Evolutionary conservation across 129 eudicot species (phyloP).

Genomic region (Scalesia atractyloides): DNA sequence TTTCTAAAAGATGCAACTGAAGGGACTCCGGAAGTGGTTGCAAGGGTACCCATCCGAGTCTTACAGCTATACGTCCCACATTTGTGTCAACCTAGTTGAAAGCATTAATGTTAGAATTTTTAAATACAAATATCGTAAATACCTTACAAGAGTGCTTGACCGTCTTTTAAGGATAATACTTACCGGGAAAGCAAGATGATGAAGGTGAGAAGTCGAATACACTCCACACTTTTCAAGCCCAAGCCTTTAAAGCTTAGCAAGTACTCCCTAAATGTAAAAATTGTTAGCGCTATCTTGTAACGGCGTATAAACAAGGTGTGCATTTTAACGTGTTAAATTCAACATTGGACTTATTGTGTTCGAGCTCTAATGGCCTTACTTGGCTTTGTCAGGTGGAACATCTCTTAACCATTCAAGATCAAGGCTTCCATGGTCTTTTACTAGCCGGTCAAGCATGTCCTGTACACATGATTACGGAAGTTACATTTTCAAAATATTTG

Average conservation of each 20-base stretch:
- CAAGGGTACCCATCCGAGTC: slow-evolving; percentile 98
- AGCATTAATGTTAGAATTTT: not conserved
- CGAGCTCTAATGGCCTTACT: slow-evolving; percentile 50
- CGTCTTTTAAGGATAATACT: slow-evolving; percentile 29
- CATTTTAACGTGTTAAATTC: slow-evolving; percentile 2
- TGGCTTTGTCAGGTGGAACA: slow-evolving; percentile 96
- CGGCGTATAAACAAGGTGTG: not conserved
- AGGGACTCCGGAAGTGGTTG: slow-evolving; percentile 85
- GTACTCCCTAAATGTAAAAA: slow-evolving; percentile 58
- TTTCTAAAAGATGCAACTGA: slow-evolving; percentile 80
- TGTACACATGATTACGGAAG: slow-evolving; percentile 24
- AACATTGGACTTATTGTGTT: not conserved
- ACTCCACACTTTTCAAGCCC: slow-evolving; percentile 91
- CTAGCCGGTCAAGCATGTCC: slow-evolving; percentile 83
- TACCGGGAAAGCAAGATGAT: slow-evolving; percentile 96
- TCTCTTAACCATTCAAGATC: slow-evolving; percentile 98
- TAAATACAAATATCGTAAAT: not conserved
- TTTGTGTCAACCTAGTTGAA: slow-evolving; percentile 76
- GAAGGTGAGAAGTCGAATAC: slow-evolving; percentile 90
- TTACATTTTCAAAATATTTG: not conserved
- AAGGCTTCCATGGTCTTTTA: slow-evolving; percentile 81
- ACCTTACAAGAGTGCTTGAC: slow-evolving; percentile 1
- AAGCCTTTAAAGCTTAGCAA: slow-evolving; percentile 80
- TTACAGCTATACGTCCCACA: slow-evolving; percentile 92
- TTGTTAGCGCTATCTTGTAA: slow-evolving; percentile 15